phyloP scores from a whole-genome alignment of 257 asterid species.

The Asclepias syriaca region DNA sequence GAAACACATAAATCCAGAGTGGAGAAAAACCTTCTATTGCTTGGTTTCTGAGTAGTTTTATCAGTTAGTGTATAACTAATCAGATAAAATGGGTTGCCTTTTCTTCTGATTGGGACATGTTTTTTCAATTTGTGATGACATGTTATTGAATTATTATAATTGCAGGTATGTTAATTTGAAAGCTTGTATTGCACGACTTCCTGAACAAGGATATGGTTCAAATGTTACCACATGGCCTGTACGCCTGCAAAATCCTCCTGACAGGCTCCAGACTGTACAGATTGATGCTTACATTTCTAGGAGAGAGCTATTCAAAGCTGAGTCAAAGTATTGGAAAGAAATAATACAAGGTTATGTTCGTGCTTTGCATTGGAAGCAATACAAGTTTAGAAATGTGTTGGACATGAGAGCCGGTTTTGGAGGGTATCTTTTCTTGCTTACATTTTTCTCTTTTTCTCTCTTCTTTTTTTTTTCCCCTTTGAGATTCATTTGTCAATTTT shows the following conservation, averaged over 20 bases:
- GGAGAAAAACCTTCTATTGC: not conserved
- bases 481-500: constrained; percentile 6
- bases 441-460: not conserved
- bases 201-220: constrained; percentile 74
- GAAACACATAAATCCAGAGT: too few species aligned
- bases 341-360: constrained; percentile 60
- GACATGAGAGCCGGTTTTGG: constrained; percentile 99
- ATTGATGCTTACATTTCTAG: constrained; percentile 71
- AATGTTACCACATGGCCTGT: constrained; percentile 79
- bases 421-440: constrained; percentile 43
- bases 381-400: constrained; percentile 72
- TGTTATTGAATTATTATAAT: constrained; percentile 16
- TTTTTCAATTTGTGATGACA: not conserved
- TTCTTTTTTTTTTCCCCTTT: not conserved
- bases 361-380: constrained; percentile 53
- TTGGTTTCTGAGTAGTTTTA: not conserved
- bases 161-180: constrained; percentile 81
- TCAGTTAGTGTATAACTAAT: not conserved
- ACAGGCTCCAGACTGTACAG: constrained; percentile 83
- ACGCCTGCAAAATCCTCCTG: constrained; percentile 83
- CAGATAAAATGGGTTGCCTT: not conserved
- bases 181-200: constrained; percentile 75
- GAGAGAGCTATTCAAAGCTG: constrained; percentile 76
- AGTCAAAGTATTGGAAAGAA: constrained; percentile 79
- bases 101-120: not conserved